A percentile compares a stretch with the other conserved stretches of the same genome.
These are phyloP conservation scores for Aspergillus melleus DNA, from an alignment of 2,329 filamentous ascomycete species.

Conservation along the genomic window DNA sequence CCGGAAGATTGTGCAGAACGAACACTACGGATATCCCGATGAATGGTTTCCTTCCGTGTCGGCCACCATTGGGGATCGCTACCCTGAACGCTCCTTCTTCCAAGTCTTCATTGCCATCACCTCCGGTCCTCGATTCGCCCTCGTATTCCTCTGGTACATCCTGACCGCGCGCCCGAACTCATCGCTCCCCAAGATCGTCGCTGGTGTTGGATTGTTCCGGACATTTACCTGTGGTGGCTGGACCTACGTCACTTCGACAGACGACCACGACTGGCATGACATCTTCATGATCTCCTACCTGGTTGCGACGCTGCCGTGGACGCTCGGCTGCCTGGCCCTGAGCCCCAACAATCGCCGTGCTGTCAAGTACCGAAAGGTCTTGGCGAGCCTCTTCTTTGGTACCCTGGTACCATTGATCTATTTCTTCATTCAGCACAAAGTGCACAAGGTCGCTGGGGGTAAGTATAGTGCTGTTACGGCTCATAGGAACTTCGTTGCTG, in stretches of 20 bases:
- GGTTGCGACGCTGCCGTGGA: constrained; percentile 93
- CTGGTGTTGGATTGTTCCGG: constrained; percentile 76
- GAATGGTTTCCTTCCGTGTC: constrained; percentile 98
- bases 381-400: constrained; percentile 83
- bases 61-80: constrained; percentile 94
- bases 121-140: constrained; percentile 85
- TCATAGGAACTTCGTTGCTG: neutral
- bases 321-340: constrained; percentile 80
- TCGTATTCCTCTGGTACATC: constrained; percentile 90
- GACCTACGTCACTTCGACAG: constrained; percentile 98
- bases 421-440: constrained; percentile 98
- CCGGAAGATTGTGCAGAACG: constrained; percentile 95
- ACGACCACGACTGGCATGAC: constrained; percentile 98
- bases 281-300: constrained; percentile 99
- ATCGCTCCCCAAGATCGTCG: constrained; percentile 77
- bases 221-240: constrained; percentile 95
- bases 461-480: constrained; percentile 34
- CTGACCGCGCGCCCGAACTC: constrained; percentile 75
- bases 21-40: constrained; percentile 89
- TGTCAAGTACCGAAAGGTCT: constrained; percentile 82
- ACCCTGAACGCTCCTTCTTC: constrained; percentile 94
- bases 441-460: constrained; percentile 93
- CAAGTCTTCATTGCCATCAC: constrained; percentile 97
- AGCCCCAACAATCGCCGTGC: constrained; percentile 82
- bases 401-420: constrained; percentile 88